Percentiles rank a stretch among this genome's conserved stretches.
phyloP scores from a whole-genome alignment of 1,284 basidiomycete genomes.

The Rhodotorula sp. region DNA sequence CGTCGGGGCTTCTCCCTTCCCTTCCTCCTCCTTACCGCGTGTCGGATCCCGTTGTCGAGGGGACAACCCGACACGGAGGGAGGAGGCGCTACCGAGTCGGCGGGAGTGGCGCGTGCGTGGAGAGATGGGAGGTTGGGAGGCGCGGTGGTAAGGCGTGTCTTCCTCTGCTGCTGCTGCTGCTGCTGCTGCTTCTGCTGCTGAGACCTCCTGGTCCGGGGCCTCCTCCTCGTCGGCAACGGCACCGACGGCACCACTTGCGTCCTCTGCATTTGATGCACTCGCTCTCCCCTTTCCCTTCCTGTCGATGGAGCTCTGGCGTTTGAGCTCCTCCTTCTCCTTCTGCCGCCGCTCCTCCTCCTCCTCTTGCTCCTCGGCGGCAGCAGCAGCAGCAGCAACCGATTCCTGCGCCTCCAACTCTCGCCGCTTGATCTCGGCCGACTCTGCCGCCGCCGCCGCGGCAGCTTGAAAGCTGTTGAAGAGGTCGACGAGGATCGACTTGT shows the following conservation, averaged over 20 bases:
- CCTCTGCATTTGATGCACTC: not conserved
- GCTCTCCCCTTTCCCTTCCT: not conserved
- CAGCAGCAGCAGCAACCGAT: conserved; percentile 58
- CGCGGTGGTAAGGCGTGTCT: no score
- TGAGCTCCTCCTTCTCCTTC: not conserved
- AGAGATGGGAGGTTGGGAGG: no score
- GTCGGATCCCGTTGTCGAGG: not conserved
- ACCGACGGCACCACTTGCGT: not conserved
- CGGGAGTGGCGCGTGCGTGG: no score
- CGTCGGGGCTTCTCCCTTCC: not conserved
- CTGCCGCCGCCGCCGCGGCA: conserved; percentile 19
- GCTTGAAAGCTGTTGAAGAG: conserved; percentile 61
- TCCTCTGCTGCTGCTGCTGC: no score
- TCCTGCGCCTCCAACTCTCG: conserved; percentile 43
- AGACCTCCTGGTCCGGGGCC: not conserved
- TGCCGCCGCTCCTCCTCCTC: conserved; percentile 4
- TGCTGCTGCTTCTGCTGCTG: no score
- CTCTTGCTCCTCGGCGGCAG: conserved; percentile 48
- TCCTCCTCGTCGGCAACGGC: not conserved
- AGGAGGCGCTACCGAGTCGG: not conserved
- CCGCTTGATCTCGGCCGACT: conserved; percentile 15
- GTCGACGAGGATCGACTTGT: conserved; percentile 76
- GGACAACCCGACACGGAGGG: no score
- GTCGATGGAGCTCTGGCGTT: no score
- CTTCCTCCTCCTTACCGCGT: no score